Conservation (phyloP, 1,284 basidiomycete genomes). For the Naganishia cerealis region DNA sequence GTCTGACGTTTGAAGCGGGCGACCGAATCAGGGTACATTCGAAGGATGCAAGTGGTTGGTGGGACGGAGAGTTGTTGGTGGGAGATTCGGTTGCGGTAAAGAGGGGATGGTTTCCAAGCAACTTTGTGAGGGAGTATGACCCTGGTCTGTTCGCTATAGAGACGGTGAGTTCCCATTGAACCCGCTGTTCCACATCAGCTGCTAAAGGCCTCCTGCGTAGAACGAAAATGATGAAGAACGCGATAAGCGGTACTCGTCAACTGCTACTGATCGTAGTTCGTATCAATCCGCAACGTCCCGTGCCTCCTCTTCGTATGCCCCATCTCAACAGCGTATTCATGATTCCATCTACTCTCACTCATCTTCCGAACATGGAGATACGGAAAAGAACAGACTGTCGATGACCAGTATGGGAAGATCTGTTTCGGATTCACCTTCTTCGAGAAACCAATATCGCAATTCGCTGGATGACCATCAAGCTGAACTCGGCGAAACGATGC, state of each 20-base stretch:
- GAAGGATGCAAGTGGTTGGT: slow-evolving; percentile 88
- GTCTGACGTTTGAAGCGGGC: slow-evolving; percentile 82
- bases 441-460: slow-evolving; percentile 6
- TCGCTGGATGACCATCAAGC: slow-evolving; percentile 21
- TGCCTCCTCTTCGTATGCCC: slow-evolving; percentile 15
- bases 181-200: neutral
- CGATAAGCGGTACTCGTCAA: slow-evolving; percentile 16
- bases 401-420: slow-evolving; percentile 1
- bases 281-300: slow-evolving; percentile 25
- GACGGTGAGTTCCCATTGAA: neutral
- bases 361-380: neutral
- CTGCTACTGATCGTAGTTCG: slow-evolving; percentile 17
- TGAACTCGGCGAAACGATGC: slow-evolving; percentile 47
- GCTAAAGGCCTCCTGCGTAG: neutral
- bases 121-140: slow-evolving; percentile 53
- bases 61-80: slow-evolving; percentile 88
- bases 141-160: slow-evolving; percentile 4
- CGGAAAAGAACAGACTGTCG: slow-evolving; percentile 33
- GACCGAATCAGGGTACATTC: slow-evolving; percentile 87
- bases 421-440: slow-evolving; percentile 20
- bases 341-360: neutral
- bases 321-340: slow-evolving; percentile 1
- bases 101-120: slow-evolving; percentile 97
- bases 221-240: slow-evolving; percentile 10
- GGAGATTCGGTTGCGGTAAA: slow-evolving; percentile 45